Conservation (phyloP, 2,329 filamentous ascomycete genomes). For the Arthroderma uncinatum region DNA sequence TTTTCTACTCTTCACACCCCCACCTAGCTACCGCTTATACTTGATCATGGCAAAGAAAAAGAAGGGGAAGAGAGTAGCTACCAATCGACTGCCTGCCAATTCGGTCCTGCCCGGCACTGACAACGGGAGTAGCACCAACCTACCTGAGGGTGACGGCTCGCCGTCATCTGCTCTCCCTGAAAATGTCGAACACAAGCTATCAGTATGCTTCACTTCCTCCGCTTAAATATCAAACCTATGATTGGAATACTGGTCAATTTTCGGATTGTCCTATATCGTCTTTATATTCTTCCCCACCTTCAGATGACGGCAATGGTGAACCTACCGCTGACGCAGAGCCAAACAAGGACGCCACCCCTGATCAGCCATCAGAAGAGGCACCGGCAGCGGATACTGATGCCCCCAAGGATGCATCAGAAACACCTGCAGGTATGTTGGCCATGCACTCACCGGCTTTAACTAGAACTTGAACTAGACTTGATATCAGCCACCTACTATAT, state of each 20-base stretch:
- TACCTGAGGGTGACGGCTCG: constrained; percentile 22
- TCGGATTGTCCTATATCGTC: constrained; percentile 28
- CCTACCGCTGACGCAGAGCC: constrained; percentile 26
- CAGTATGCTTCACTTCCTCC: constrained; percentile 36
- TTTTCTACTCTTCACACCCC: constrained; percentile 4
- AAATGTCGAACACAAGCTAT: constrained; percentile 26
- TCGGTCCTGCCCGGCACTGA: constrained; percentile 10
- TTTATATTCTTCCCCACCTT: constrained; percentile 25
- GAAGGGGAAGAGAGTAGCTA: constrained; percentile 28
- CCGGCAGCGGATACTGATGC: constrained; percentile 7
- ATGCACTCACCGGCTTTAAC: neutral
- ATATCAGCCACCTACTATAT: neutral
- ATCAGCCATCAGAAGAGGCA: constrained; percentile 15
- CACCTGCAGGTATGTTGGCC: constrained; percentile 8
- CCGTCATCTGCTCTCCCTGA: constrained; percentile 24
- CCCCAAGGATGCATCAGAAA: neutral
- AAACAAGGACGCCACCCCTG: constrained; percentile 22
- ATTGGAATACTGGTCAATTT: constrained; percentile 29
- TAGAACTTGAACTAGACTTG: neutral
- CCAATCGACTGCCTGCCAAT: constrained; percentile 24
- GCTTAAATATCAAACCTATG: constrained; percentile 35
- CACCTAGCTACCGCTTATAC: neutral
- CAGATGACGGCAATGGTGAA: constrained; percentile 27
- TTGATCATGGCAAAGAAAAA: constrained; percentile 25
- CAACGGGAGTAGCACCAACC: constrained; percentile 21